phyloP scores from a whole-genome alignment of 257 asterid species.

The Fraxinus quadrangulata region DNA sequence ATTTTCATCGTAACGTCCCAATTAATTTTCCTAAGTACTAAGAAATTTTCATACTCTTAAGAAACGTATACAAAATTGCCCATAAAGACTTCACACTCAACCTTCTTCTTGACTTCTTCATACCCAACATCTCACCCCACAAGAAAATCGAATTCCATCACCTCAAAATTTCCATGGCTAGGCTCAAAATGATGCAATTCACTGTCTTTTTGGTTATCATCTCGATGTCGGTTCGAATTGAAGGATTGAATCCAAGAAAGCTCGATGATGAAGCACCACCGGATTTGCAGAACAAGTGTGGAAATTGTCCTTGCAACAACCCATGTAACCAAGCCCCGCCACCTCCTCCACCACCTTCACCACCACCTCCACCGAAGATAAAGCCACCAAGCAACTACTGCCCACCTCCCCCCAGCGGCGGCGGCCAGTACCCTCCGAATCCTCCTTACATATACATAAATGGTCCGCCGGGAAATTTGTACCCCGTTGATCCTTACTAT shows the following conservation, averaged over 20 bases:
- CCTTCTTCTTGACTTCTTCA: not conserved
- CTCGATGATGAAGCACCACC: conserved; percentile 43
- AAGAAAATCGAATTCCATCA: conserved; percentile 9
- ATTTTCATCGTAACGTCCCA: conserved; percentile 24
- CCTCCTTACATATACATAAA: conserved; percentile 64
- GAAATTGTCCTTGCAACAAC: conserved; percentile 68
- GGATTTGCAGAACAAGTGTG: conserved; percentile 60
- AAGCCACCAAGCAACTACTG: conserved; percentile 45
- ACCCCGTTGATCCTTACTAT: conserved; percentile 46
- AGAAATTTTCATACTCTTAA: conserved; percentile 35
- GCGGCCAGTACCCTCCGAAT: conserved; percentile 42
- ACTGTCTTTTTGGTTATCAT: conserved; percentile 21
- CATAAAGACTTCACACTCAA: conserved; percentile 2
- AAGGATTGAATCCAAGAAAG: conserved; percentile 37
- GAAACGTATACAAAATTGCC: conserved; percentile 13
- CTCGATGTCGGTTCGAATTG: conserved; percentile 19
- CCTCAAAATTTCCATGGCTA: conserved; percentile 25
- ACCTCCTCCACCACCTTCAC: conserved; percentile 36
- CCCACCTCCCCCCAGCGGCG: conserved; percentile 67
- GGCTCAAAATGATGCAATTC: conserved; percentile 23
- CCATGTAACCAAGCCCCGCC: conserved; percentile 52
- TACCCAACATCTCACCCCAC: conserved; percentile 23
- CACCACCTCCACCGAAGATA: conserved; percentile 42
- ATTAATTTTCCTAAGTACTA: conserved; percentile 12
- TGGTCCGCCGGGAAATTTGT: conserved; percentile 73